Conservation (phyloP, 371 early-diverging fungal species). For the Mucor mucedo region DNA sequence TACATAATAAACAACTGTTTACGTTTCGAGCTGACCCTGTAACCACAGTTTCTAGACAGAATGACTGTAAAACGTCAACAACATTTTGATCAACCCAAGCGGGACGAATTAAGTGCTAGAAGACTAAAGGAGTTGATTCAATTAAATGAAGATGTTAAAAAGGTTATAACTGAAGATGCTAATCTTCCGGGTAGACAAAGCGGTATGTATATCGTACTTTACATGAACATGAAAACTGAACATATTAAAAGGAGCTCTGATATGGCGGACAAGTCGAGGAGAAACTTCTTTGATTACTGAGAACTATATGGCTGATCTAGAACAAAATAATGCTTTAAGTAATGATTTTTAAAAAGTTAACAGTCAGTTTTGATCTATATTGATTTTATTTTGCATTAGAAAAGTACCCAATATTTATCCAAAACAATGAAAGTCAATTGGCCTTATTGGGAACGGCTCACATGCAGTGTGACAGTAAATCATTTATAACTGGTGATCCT, state of each 20-base stretch:
- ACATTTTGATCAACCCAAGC: conserved; percentile 8
- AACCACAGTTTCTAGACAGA: conserved; percentile 8
- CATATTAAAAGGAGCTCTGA: conserved; percentile 41
- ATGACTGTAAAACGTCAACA: conserved; percentile 26
- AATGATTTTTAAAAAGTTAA: conserved; percentile 1
- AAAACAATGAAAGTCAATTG: background rate
- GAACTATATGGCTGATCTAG: background rate
- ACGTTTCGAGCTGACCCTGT: background rate
- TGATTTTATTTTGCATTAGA: background rate
- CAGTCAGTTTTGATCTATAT: background rate
- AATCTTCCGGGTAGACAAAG: conserved; percentile 62
- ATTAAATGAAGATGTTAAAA: conserved; percentile 35
- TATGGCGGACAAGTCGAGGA: conserved; percentile 55
- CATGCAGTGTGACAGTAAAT: background rate
- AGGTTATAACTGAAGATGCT: conserved; percentile 25
- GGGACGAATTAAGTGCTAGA: conserved; percentile 26
- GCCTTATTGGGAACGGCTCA: conserved; percentile 11
- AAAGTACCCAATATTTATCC: background rate
- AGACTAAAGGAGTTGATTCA: conserved; percentile 48
- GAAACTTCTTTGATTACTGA: conserved; percentile 29
- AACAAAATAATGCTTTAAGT: background rate
- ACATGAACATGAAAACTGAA: background rate
- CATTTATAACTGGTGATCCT: background rate
- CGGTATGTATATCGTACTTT: conserved; percentile 24
- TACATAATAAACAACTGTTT: background rate